phyloP scores from a whole-genome alignment of 495 filamentous ascomycete genomes.

The Penicillium verhagenii region DNA sequence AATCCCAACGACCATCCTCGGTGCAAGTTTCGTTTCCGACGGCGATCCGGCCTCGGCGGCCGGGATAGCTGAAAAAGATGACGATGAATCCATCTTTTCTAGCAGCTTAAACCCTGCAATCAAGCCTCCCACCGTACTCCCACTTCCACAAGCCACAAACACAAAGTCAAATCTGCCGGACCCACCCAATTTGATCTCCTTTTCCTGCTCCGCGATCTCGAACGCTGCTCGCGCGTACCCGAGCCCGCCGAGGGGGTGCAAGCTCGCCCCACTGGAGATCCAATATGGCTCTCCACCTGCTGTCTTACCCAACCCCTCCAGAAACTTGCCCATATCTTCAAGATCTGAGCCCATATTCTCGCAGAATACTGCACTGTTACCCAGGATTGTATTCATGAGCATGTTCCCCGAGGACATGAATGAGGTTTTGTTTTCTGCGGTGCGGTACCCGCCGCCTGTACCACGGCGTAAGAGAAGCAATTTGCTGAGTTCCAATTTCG shows the following conservation, averaged over 20 bases:
- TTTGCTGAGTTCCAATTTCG: conserved; percentile 25
- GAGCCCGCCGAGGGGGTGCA: conserved; percentile 38
- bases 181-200: conserved; percentile 14
- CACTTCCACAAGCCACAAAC: conserved; percentile 42
- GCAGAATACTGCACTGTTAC: conserved; percentile 38
- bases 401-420: conserved; percentile 33
- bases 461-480: conserved; percentile 31
- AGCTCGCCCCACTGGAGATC: conserved; percentile 42
- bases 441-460: conserved; percentile 27
- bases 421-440: conserved; percentile 9
- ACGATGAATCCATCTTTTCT: conserved; percentile 16
- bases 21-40: too few relatives aligned
- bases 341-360: conserved; percentile 15
- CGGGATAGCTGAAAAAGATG: too few relatives aligned
- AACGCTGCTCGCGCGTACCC: conserved; percentile 41
- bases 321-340: conserved; percentile 17
- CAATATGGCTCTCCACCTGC: conserved; percentile 29
- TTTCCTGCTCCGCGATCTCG: conserved; percentile 39
- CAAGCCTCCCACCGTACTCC: conserved; percentile 38
- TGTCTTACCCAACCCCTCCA: conserved; percentile 21
- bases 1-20: conserved; percentile 33
- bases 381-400: conserved; percentile 33
- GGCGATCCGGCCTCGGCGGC: too few relatives aligned
- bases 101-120: conserved; percentile 40
- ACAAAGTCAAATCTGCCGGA: conserved; percentile 34